Evolutionary conservation across 129 eudicot genomes (phyloP).

Genomic region (Ambrosia artemisiifolia): DNA sequence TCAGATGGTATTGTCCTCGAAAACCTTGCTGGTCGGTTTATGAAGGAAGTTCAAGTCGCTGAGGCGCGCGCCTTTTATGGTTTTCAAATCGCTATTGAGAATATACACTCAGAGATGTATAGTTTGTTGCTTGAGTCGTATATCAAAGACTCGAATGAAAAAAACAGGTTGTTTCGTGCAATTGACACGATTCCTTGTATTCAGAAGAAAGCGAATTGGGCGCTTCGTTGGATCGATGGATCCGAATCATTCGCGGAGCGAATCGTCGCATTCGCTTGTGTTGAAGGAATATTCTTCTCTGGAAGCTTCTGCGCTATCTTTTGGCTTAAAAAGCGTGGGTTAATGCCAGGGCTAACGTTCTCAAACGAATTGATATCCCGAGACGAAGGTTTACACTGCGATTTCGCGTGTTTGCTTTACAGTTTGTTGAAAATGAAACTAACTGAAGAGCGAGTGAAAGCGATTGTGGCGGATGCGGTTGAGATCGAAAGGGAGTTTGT

Average conservation of each 20-base stretch:
- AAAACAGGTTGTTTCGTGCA: conserved; percentile 50
- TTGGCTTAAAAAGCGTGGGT: conserved; percentile 73
- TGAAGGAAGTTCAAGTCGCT: conserved; percentile 59
- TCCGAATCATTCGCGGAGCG: conserved; percentile 65
- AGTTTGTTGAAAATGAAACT: conserved; percentile 44
- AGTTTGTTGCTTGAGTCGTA: conserved; percentile 53
- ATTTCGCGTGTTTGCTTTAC: background rate
- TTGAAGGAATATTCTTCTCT: conserved; percentile 76
- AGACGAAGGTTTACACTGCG: conserved; percentile 41
- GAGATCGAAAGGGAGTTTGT: conserved; percentile 74
- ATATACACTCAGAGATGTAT: conserved; percentile 81
- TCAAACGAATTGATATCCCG: conserved; percentile 72
- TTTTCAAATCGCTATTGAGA: conserved; percentile 76
- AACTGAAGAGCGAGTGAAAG: conserved; percentile 58
- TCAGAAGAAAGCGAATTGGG: conserved; percentile 64
- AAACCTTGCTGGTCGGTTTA: conserved; percentile 34
- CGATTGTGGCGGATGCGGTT: conserved; percentile 58
- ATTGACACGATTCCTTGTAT: conserved; percentile 66
- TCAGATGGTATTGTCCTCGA: conserved; percentile 37
- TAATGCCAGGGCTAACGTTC: conserved; percentile 74
- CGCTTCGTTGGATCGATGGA: conserved; percentile 71
- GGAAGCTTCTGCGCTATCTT: conserved; percentile 77
- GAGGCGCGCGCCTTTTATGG: conserved; percentile 86
- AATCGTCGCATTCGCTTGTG: conserved; percentile 68
- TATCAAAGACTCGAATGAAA: conserved; percentile 59